These are phyloP conservation scores for Quercus mongolica DNA, from an alignment of 306 rosid species.

Conservation along the genomic window DNA sequence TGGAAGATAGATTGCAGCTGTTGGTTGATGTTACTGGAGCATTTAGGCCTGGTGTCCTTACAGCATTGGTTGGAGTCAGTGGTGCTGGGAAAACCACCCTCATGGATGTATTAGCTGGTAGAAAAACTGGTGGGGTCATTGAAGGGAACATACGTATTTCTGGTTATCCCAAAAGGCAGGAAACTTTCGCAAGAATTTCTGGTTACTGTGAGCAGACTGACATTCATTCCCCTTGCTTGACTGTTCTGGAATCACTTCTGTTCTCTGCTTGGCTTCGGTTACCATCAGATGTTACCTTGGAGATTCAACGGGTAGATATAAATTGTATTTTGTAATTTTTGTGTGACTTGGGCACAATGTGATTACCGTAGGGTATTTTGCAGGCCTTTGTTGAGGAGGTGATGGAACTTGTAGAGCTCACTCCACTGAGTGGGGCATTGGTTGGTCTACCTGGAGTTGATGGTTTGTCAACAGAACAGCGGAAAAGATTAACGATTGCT, in stretches of 20 bases:
- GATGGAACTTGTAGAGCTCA: slow-evolving; percentile 98
- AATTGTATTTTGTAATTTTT: slow-evolving; percentile 7
- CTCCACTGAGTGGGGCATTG: slow-evolving; percentile 71
- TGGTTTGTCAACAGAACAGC: slow-evolving; percentile 93
- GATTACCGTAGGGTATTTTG: slow-evolving; percentile 12
- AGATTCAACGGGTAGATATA: slow-evolving; percentile 65
- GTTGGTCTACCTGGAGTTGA: slow-evolving; percentile 92
- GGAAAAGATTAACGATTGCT: slow-evolving; percentile 91
- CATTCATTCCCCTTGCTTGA: slow-evolving; percentile 92
- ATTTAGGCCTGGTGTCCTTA: slow-evolving; percentile 88
- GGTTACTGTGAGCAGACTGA: slow-evolving; percentile 98
- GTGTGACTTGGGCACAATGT: slow-evolving; percentile 1
- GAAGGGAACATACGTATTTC: slow-evolving; percentile 78
- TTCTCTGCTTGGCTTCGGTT: slow-evolving; percentile 97
- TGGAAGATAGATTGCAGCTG: slow-evolving; percentile 76
- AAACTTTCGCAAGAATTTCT: slow-evolving; percentile 91
- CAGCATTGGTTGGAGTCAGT: slow-evolving; percentile 95
- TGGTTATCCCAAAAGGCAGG: slow-evolving; percentile 90
- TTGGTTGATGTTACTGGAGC: slow-evolving; percentile 83
- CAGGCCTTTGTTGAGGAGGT: slow-evolving; percentile 96
- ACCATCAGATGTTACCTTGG: slow-evolving; percentile 75
- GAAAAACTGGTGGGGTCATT: slow-evolving; percentile 87
- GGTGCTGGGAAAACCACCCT: slow-evolving; percentile 99
- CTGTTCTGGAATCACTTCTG: slow-evolving; percentile 80
- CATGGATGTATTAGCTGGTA: slow-evolving; percentile 96